phyloP scores from a whole-genome alignment of 768 basidiomycete genomes.

The Boletus fagicola region DNA sequence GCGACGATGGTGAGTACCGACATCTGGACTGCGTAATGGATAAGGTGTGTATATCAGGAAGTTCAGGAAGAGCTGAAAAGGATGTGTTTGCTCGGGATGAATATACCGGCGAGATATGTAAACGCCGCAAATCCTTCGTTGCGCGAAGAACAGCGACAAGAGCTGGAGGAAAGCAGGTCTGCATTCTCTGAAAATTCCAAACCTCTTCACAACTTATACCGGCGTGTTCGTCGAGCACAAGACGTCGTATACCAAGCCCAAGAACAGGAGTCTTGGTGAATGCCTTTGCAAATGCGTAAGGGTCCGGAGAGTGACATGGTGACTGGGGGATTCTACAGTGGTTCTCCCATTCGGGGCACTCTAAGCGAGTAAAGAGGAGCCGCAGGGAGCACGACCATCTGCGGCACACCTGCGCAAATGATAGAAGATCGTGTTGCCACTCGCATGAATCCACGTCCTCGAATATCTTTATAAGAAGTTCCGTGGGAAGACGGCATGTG shows the following conservation, averaged over 20 bases:
- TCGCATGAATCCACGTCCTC: not conserved
- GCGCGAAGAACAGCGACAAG: not conserved
- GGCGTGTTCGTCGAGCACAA: not conserved
- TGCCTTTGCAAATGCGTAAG: not conserved
- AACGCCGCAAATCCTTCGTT: not conserved
- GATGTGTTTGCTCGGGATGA: not conserved
- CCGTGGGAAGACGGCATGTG: not conserved
- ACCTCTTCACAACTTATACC: no score
- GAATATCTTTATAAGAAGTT: conserved; percentile 5
- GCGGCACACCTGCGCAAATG: conserved; percentile 8
- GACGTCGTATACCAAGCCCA: not conserved
- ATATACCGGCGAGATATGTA: not conserved
- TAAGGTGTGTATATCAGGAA: not conserved
- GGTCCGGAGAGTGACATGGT: not conserved
- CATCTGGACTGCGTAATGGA: not conserved
- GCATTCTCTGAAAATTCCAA: not conserved
- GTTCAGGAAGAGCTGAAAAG: not conserved
- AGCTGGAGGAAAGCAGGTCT: not conserved
- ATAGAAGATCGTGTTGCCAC: conserved; percentile 7
- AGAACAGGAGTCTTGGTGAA: not conserved
- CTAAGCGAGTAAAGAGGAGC: not conserved
- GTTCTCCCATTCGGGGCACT: not conserved
- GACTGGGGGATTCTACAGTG: no score
- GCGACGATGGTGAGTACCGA: no score
- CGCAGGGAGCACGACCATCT: conserved; percentile 5